Evolutionary conservation across 2,329 filamentous ascomycete genomes (phyloP).

Genomic region (Penicillium rolfsii): DNA sequence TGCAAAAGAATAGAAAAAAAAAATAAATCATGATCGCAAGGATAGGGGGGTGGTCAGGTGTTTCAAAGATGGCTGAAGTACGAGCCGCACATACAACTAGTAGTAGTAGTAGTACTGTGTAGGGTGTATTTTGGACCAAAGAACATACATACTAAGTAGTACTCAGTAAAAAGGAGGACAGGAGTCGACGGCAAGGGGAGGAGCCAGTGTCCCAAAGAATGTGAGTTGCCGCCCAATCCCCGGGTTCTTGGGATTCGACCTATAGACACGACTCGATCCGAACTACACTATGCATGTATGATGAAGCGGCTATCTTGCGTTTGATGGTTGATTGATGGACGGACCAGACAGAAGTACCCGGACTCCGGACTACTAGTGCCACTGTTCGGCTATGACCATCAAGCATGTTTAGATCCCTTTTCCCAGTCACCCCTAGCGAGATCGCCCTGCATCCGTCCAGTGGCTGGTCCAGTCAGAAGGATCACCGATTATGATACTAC

Average conservation of each 20-base stretch:
- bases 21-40: not conserved
- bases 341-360: conserved; percentile 2
- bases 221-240: conserved; percentile 3
- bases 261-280: not conserved
- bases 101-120: not conserved
- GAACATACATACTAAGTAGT: not conserved
- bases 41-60: not conserved
- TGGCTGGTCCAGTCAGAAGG: not conserved
- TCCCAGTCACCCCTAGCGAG: not conserved
- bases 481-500: not conserved
- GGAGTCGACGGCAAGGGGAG: conserved; percentile 3
- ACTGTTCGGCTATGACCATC: not conserved
- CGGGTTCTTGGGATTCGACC: conserved; percentile 1
- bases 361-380: not conserved
- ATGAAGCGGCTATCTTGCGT: not conserved
- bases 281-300: not conserved
- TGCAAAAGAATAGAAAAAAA: not conserved
- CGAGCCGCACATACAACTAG: not conserved
- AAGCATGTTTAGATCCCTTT: not conserved
- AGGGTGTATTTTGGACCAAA: too few relatives aligned
- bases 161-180: not conserved
- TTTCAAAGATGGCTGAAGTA: not conserved
- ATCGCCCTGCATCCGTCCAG: conserved; percentile 4
- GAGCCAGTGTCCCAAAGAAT: conserved; percentile 2
- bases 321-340: not conserved